phyloP scores from a whole-genome alignment of 805 yeast species.

The Cyberlindnera xylosilytica region DNA sequence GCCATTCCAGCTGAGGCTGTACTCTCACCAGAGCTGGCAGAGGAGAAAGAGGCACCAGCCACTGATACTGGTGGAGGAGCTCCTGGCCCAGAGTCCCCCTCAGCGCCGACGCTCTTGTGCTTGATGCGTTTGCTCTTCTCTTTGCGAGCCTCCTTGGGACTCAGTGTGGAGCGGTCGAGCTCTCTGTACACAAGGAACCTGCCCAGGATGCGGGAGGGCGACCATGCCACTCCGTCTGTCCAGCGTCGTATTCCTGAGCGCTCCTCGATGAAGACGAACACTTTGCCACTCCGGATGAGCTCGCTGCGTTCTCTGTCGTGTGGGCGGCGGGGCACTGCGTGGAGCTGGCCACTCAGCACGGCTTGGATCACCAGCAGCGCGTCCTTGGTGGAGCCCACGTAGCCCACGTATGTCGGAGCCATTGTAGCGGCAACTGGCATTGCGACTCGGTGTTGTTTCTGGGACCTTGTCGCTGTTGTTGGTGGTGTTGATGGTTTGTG shows the following conservation, averaged over 20 bases:
- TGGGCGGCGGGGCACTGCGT: constrained; percentile 72
- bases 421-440: constrained; percentile 14
- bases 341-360: constrained; percentile 57
- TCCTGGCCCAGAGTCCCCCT: background rate
- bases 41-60: background rate
- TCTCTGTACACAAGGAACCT: constrained; percentile 83
- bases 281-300: constrained; percentile 71
- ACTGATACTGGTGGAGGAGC: background rate
- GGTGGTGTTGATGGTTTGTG: background rate
- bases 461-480: too few relatives aligned
- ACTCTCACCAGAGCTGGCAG: background rate
- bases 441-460: background rate
- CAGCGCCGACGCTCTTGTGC: constrained; percentile 3
- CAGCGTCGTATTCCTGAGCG: constrained; percentile 83
- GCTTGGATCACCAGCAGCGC: constrained; percentile 81
- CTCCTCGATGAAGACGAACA: constrained; percentile 83
- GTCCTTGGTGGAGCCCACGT: constrained; percentile 77
- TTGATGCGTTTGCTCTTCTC: constrained; percentile 10
- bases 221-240: constrained; percentile 97
- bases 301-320: constrained; percentile 69
- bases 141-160: constrained; percentile 8
- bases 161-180: constrained; percentile 40
- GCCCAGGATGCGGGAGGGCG: constrained; percentile 85
- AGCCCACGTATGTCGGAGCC: constrained; percentile 39
- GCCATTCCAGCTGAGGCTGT: background rate